Base-by-base conservation (phyloP, 2,329 filamentous ascomycete genomes). In the Pestalotiopsis sp. region DNA sequence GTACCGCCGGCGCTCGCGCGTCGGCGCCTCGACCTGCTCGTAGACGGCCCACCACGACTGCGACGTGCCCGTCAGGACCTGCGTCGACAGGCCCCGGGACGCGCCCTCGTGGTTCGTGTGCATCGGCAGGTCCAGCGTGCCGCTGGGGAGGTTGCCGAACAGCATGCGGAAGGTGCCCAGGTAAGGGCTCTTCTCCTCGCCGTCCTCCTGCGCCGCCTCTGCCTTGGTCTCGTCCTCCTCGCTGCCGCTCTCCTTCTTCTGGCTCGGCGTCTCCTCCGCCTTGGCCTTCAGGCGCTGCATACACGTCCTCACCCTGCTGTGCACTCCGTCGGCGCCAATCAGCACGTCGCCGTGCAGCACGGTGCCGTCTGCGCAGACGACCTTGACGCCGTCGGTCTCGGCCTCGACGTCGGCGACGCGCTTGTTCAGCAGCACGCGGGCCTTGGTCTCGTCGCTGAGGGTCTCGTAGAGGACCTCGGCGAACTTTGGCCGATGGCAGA, bases 31-130 rank as follows among this genome's bases (percentile, higher is more conserved):
- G 14, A 66, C 11, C 24, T 66, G 56, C 57, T 66, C 65, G 58
- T 66, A 66, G 39, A 66, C 39, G 35, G 24, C 39, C 56, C 56
- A 66, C 65, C 65, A 66, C n/a, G 65, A n/a, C 38, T 55, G 65
- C 24, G 40, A 38, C 11, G 30, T 44, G 26, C 64, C 64, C 30
- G 56, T 60, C 38, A 66, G n/a, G 39, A 66, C 22, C 44, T 66
- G 56, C 56, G 65, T 66, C 30, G 65, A 66, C n/a, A 62, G 26
- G 20, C 65, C 65, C n/a, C 13, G 13, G 39, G 26, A 38, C 20
- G 56, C 65, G 13, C 65, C 65, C 24, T 66, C 64, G 9, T 22
- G 52, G 52, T 65, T 65, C 11, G 48, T 56, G 14, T 24, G 13
- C 13, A 17, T 24, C 17, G 35, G 64, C 17, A 66, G 55, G 55